Conservation (phyloP, 2,329 filamentous ascomycete genomes). For the Aureobasidium uvarum region DNA sequence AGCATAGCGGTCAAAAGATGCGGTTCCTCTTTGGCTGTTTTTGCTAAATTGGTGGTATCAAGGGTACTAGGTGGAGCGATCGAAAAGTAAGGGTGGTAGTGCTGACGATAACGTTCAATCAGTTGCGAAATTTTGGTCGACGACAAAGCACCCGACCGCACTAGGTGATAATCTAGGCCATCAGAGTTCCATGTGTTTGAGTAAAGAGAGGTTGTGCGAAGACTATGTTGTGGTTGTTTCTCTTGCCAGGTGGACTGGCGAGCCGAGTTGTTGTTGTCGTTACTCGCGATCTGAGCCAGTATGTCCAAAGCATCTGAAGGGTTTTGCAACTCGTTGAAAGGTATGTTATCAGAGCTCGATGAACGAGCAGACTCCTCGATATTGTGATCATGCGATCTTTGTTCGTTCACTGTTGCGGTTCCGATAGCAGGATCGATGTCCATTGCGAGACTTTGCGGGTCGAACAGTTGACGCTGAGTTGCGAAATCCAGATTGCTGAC, state of each 20-base stretch:
- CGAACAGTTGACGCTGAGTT: conserved; percentile 11
- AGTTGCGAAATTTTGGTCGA: conserved; percentile 53
- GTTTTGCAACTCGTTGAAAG: conserved; percentile 48
- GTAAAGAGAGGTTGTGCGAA: conserved; percentile 10
- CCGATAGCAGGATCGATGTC: conserved; percentile 31
- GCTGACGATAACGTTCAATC: conserved; percentile 59
- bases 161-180: conserved; percentile 45
- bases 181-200: conserved; percentile 24
- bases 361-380: conserved; percentile 29
- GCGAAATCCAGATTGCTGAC: conserved; percentile 18
- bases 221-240: not conserved
- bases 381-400: conserved; percentile 25
- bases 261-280: conserved; percentile 34
- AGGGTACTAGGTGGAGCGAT: conserved; percentile 62
- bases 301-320: conserved; percentile 52
- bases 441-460: conserved; percentile 31
- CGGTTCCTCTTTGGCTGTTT: conserved; percentile 60
- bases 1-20: conserved; percentile 68
- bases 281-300: conserved; percentile 47
- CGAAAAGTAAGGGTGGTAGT: conserved; percentile 69
- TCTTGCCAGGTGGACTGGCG: conserved; percentile 29
- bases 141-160: conserved; percentile 45
- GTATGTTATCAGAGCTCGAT: conserved; percentile 35
- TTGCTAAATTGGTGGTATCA: conserved; percentile 53
- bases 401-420: conserved; percentile 26